phyloP scores from a whole-genome alignment of 2,329 filamentous ascomycete species.

The Botrytis cinerea region DNA sequence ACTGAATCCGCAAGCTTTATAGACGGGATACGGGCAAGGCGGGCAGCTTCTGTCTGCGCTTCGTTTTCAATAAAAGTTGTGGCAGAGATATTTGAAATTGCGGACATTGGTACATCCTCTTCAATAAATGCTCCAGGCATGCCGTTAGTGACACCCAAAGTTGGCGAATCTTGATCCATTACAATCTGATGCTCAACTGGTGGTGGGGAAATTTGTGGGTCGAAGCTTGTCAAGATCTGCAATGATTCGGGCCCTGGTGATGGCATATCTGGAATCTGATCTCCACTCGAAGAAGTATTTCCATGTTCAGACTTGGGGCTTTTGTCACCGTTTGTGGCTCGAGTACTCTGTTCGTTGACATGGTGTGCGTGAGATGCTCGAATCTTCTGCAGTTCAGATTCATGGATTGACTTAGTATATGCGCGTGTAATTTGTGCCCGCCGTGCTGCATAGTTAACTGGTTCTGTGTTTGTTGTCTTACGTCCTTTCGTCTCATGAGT shows the following conservation, averaged over 20 bases:
- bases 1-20: background rate
- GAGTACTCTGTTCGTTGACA: slow-evolving; percentile 29
- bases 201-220: slow-evolving; percentile 6
- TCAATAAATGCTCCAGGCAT: slow-evolving; percentile 62
- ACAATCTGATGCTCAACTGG: slow-evolving; percentile 19
- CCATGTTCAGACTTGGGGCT: background rate
- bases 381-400: slow-evolving; percentile 61
- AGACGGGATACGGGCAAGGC: slow-evolving; percentile 31
- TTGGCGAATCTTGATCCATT: slow-evolving; percentile 58
- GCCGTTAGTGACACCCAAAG: slow-evolving; percentile 54
- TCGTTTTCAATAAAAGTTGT: slow-evolving; percentile 75
- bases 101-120: slow-evolving; percentile 57
- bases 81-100: slow-evolving; percentile 59
- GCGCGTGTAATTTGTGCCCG: slow-evolving; percentile 81
- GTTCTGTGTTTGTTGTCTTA: slow-evolving; percentile 62
- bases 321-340: background rate
- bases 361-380: slow-evolving; percentile 47
- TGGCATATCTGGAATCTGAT: slow-evolving; percentile 22
- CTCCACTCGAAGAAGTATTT: background rate
- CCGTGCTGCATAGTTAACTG: slow-evolving; percentile 82
- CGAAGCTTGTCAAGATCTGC: slow-evolving; percentile 37
- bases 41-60: slow-evolving; percentile 58
- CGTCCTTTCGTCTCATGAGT: slow-evolving; percentile 43
- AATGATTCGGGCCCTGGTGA: slow-evolving; percentile 27
- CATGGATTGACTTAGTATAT: slow-evolving; percentile 80